phyloP scores from a whole-genome alignment of 1,284 basidiomycete species.

The Ceratobasidium sp. region DNA sequence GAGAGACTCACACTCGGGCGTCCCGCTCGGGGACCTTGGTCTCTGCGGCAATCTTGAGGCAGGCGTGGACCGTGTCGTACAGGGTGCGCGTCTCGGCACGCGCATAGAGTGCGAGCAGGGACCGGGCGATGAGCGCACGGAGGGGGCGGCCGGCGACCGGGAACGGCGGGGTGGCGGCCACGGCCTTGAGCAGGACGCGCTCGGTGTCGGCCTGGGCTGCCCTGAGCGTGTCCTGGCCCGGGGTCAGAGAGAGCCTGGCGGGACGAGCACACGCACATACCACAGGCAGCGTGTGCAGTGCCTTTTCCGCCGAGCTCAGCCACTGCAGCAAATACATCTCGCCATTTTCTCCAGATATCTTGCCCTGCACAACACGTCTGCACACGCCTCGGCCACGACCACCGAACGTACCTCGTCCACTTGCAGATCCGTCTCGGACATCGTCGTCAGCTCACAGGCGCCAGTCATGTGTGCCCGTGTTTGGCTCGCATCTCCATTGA shows the following conservation, averaged over 20 bases:
- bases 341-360: constrained; percentile 74
- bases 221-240: constrained; percentile 68
- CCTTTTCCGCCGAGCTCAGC: constrained; percentile 72
- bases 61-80: constrained; percentile 85
- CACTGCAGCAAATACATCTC: constrained; percentile 85
- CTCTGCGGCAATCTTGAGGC: constrained; percentile 77
- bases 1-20: constrained; percentile 69
- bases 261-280: constrained; percentile 58
- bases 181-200: constrained; percentile 66
- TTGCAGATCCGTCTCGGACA: too few relatives aligned
- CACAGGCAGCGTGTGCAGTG: constrained; percentile 57
- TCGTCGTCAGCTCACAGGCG: too few relatives aligned
- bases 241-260: too few relatives aligned
- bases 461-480: too few relatives aligned
- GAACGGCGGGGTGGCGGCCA: constrained; percentile 66
- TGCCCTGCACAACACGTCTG: too few relatives aligned
- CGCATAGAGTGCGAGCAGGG: constrained; percentile 78
- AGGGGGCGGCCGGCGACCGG: constrained; percentile 85
- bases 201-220: constrained; percentile 67
- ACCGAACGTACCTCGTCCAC: too few relatives aligned
- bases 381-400: too few relatives aligned
- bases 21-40: constrained; percentile 71
- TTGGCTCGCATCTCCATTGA: too few relatives aligned
- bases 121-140: constrained; percentile 80
- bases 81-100: constrained; percentile 83